Conservation (phyloP, 768 basidiomycete genomes). For the Termitomyces sp. region DNA sequence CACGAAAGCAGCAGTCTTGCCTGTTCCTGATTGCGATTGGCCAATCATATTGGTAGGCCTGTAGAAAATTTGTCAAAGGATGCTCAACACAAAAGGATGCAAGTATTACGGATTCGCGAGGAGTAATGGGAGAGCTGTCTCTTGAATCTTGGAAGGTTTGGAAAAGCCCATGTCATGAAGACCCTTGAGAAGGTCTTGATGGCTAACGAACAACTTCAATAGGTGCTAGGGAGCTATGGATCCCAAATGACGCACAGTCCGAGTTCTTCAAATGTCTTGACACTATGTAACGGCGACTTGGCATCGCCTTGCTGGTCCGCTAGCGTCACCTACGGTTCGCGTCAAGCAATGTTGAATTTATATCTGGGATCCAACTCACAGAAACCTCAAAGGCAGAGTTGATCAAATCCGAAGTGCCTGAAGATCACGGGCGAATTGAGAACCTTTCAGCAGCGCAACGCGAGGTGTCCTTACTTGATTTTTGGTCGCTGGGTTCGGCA, state of each 20-base stretch:
- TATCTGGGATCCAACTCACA: constrained; percentile 34
- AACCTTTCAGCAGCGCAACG: not conserved
- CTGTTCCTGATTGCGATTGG: constrained; percentile 98
- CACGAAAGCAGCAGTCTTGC: constrained; percentile 98
- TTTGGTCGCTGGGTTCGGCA: constrained; percentile 27
- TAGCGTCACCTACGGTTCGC: constrained; percentile 72
- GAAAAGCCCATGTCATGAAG: constrained; percentile 95
- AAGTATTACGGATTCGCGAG: constrained; percentile 75
- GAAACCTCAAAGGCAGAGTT: constrained; percentile 82
- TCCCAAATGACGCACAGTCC: constrained; percentile 66
- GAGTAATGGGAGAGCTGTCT: constrained; percentile 89
- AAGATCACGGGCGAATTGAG: not conserved
- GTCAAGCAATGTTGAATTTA: not conserved
- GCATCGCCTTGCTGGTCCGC: constrained; percentile 96
- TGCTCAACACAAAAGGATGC: not conserved
- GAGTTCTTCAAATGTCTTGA: constrained; percentile 92
- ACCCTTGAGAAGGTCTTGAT: constrained; percentile 87
- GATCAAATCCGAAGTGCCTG: constrained; percentile 58
- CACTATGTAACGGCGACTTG: constrained; percentile 93
- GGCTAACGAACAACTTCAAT: constrained; percentile 39
- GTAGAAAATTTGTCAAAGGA: constrained; percentile 4
- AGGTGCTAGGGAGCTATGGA: not conserved
- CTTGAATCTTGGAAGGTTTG: constrained; percentile 98
- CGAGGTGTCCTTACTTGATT: constrained; percentile 22
- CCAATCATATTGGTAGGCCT: constrained; percentile 99